A percentile compares a stretch with the other conserved stretches of the same genome.
These are phyloP conservation scores for Astragalus membranaceus DNA, from an alignment of 306 rosid genomes.

Conservation along the genomic window DNA sequence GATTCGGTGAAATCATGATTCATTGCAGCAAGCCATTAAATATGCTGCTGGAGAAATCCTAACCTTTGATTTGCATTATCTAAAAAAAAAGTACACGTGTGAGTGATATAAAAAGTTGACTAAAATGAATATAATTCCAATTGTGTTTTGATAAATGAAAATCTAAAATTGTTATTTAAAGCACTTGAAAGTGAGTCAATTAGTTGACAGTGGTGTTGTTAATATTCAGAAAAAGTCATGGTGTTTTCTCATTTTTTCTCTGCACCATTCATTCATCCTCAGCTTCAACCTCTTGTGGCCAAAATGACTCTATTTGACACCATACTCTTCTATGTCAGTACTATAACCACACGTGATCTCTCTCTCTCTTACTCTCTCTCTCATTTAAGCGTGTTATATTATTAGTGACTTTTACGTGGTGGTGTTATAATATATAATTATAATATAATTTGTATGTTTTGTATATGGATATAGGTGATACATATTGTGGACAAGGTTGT, in stretches of 20 bases:
- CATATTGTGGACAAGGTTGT: conserved; percentile 60
- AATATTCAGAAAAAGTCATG: conserved; percentile 13
- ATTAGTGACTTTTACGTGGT: no score
- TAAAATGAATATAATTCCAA: no score
- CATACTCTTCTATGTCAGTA: conserved; percentile 43
- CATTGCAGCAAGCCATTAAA: no score
- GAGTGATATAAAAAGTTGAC: no score
- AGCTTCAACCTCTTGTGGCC: conserved; percentile 42
- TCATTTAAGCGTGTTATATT: no score
- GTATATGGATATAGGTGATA: conserved; percentile 26
- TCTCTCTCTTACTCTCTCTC: not conserved
- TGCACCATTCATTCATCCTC: conserved; percentile 42
- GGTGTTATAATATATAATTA: no score
- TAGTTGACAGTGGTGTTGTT: not conserved
- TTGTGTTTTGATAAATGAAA: no score
- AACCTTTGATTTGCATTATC: no score
- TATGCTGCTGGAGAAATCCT: no score
- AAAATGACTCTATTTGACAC: conserved; percentile 53
- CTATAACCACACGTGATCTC: not conserved
- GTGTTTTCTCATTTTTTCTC: conserved; percentile 28
- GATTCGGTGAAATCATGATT: no score
- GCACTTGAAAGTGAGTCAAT: not conserved
- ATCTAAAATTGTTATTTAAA: not conserved
- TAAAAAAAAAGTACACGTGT: no score
- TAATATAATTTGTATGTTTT: not conserved